Percentiles rank a stretch among this genome's conserved stretches.
Conservation (phyloP, 177 flowering plant genomes). For the Vitis hybrid region DNA sequence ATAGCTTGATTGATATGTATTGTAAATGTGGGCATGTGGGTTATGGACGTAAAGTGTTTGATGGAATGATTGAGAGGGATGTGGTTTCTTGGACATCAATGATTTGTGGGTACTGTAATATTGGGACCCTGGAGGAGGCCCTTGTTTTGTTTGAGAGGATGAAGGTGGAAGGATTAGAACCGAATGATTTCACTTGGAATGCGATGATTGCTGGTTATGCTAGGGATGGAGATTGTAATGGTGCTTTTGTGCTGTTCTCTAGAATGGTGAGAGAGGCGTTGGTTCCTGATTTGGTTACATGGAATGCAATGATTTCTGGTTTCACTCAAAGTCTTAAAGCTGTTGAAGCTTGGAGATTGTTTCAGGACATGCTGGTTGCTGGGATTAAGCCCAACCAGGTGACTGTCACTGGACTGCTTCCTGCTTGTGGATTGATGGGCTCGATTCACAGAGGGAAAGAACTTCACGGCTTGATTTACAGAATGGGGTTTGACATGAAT, state of each 20-base stretch:
- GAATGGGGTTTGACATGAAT: slow-evolving; percentile 39
- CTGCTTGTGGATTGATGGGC: slow-evolving; percentile 48
- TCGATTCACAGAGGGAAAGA: slow-evolving; percentile 47
- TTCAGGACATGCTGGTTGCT: slow-evolving; percentile 40
- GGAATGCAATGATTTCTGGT: slow-evolving; percentile 72
- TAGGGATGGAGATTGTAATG: slow-evolving; percentile 42
- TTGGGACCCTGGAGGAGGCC: slow-evolving; percentile 31
- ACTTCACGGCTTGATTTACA: slow-evolving; percentile 50
- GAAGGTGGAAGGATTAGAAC: slow-evolving; percentile 52
- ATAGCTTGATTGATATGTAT: slow-evolving; percentile 62
- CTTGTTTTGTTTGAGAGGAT: slow-evolving; percentile 50
- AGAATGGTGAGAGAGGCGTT: slow-evolving; percentile 50
- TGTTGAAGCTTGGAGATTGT: slow-evolving; percentile 42
- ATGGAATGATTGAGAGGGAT: slow-evolving; percentile 51
- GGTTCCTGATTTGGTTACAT: slow-evolving; percentile 56
- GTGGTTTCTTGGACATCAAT: slow-evolving; percentile 70
- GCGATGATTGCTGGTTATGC: slow-evolving; percentile 58
- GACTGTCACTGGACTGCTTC: slow-evolving; percentile 64
- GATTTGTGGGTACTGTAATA: slow-evolving; percentile 55
- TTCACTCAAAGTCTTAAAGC: slow-evolving; percentile 39
- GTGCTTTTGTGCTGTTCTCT: slow-evolving; percentile 37
- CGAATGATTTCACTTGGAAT: slow-evolving; percentile 75
- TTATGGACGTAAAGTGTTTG: slow-evolving; percentile 52
- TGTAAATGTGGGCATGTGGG: slow-evolving; percentile 46
- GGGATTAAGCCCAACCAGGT: slow-evolving; percentile 57